Evolutionary conservation across 2,329 filamentous ascomycete species (phyloP), one percentile per base, ranked within the genome.

Genomic region (Cyclaneusma minus): DNA sequence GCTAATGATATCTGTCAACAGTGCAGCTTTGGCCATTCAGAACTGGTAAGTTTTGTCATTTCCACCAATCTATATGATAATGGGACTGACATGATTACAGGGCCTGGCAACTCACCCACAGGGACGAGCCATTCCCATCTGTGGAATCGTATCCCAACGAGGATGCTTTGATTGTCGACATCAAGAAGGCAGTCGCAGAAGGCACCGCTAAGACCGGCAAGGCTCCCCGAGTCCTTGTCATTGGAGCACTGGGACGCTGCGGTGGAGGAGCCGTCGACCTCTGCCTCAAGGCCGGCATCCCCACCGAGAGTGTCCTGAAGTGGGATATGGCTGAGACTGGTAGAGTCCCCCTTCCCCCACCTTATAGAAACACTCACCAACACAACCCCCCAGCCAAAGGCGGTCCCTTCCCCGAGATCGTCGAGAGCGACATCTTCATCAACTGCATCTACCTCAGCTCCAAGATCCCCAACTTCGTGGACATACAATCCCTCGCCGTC

Each of bases 381-480:
- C n/a, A n/a, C n/a, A n/a, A n/a, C n/a, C n/a, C n/a, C n/a, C 37
- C 34, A 26, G 51, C 48, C 25, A 54, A 60, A 37, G 49, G 60
- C 29, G 82, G 82, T 1, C 82, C 82, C 7, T 89, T 85, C 54
- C 53, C 61, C 35, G 81, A 89, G 56, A 84, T 91, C 43, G 60
- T 73, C 24, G 67, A 82, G 52, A 65, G 60, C 33, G 73, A 81
- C 43, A 75, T 83, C 46, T 82, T 84, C 48, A 63, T 89, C 50
- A 91, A 89, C 60, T 84, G 78, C 65, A 87, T 93, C 50, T 93
- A 93, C 56, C 71, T 94, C 21, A 70, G 63, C 34, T 60, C 70
- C 40, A 68, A 75, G 48, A 85, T 89, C 39, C 78, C 81, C 14
- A 77, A 78, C 17, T 94, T 94, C 48, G 66, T 92, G 46, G 73